Conservation (phyloP, 2,329 filamentous ascomycete species). For the Cercospora berteroae region DNA sequence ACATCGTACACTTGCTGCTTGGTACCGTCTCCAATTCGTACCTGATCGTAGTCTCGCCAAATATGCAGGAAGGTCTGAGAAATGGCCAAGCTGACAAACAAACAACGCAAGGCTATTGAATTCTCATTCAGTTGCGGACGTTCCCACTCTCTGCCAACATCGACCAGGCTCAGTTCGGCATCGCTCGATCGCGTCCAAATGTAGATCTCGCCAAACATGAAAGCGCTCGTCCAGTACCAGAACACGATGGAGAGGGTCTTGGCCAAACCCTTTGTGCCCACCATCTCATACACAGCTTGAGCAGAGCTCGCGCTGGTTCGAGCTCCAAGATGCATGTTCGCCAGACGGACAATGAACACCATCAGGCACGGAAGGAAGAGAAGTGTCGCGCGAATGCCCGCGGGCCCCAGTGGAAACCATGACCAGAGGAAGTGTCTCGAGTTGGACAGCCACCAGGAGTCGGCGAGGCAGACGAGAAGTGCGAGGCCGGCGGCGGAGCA, state of each 20-base stretch:
- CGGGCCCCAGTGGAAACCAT: conserved; percentile 77
- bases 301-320: conserved; percentile 68
- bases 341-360: conserved; percentile 79
- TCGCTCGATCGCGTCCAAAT: conserved; percentile 64
- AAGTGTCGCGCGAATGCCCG: conserved; percentile 70
- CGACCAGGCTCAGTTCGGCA: conserved; percentile 69
- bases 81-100: conserved; percentile 66
- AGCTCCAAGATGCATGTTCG: conserved; percentile 42
- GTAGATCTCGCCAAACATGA: conserved; percentile 77
- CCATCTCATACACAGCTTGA: conserved; percentile 60
- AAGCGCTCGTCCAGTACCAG: conserved; percentile 76
- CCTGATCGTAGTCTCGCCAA: conserved; percentile 68
- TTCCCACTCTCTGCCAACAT: conserved; percentile 63
- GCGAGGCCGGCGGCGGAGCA: conserved; percentile 71
- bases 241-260: conserved; percentile 53
- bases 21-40: conserved; percentile 48
- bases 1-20: conserved; percentile 12
- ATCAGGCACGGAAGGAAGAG: conserved; percentile 74
- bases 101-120: conserved; percentile 73
- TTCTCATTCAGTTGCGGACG: conserved; percentile 79
- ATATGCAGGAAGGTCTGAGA: conserved; percentile 70
- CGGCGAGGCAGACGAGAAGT: conserved; percentile 68
- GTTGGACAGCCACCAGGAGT: conserved; percentile 69
- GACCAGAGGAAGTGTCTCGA: conserved; percentile 63
- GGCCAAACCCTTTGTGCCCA: conserved; percentile 11